These are phyloP conservation scores for Fomitopsis palustris DNA, from an alignment of 1,284 basidiomycete species.

Conservation along the genomic window DNA sequence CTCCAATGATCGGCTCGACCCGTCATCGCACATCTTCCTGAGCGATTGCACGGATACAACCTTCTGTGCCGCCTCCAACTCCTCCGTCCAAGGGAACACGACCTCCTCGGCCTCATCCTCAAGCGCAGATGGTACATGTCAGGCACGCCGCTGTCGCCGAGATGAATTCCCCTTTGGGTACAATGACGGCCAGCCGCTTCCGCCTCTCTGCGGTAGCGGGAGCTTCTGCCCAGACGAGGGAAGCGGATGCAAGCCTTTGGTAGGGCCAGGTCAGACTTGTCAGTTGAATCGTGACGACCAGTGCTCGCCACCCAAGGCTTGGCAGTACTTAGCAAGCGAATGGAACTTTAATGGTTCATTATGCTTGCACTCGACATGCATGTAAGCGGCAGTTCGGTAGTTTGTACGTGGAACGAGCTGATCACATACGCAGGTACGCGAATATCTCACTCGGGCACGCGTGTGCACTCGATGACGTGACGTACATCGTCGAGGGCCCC, in stretches of 20 bases:
- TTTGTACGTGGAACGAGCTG: neutral
- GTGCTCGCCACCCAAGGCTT: conserved; percentile 47
- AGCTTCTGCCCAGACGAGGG: conserved; percentile 74
- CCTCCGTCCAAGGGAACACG: neutral
- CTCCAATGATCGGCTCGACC: conserved; percentile 51
- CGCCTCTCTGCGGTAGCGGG: conserved; percentile 52
- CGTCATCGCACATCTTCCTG: conserved; percentile 54
- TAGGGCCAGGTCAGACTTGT: conserved; percentile 48
- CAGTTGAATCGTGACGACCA: conserved; percentile 74
- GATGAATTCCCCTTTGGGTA: conserved; percentile 66
- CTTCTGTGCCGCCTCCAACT: conserved; percentile 48
- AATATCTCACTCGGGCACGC: conserved; percentile 52
- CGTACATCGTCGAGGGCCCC: conserved; percentile 50
- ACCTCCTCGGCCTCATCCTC: neutral
- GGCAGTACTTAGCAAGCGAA: conserved; percentile 34
- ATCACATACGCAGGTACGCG: conserved; percentile 43
- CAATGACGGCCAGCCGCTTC: conserved; percentile 40
- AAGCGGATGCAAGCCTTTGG: conserved; percentile 50
- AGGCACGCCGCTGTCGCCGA: conserved; percentile 49
- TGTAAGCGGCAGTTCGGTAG: conserved; percentile 38
- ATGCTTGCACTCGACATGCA: conserved; percentile 61
- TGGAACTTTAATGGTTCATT: conserved; percentile 55
- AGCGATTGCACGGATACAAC: conserved; percentile 62
- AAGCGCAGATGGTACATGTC: conserved; percentile 36
- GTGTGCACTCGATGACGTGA: conserved; percentile 60